Base-by-base conservation (phyloP, 345 rosid species). In the Zanthoxylum bungeanum region DNA sequence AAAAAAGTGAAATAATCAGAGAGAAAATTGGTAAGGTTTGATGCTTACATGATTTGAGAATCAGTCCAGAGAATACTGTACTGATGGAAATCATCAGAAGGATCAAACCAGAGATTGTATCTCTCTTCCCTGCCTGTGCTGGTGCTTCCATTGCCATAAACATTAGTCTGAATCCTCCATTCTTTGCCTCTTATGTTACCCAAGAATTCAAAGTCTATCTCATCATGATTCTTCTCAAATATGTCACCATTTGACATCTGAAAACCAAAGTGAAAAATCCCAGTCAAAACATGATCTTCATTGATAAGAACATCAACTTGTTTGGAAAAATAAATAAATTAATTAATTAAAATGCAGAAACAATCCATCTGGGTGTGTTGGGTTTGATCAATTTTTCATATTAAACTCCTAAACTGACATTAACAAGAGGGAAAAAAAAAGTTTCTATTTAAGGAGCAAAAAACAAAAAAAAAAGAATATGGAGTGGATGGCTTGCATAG, bases 161-260 rank as follows among this genome's bases (percentile, higher is more conserved):
- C 67, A 50, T 95, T 95, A 49, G 99, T 95, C 83, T 95, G 99
- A 82, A 95, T 86, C 87, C 99, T 95, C 99, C 99, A 95, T 51
- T 95, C 90, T 79, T 87, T 92, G 68, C 98, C 99, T 86, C 98
- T 91, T 24, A 95, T 92, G 79, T 95, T 95, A 2, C 99, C 99
- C 81, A 95, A 76, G 82, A 95, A 95, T 85, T 95, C 98, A 68
- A 95, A 95, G 83, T 95, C 99, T 28, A 95, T 95, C 76, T 95
- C 99, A 72, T 95, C 99, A 47, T 95, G 99, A 75, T 91, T 95
- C 85, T 87, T 95, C 91, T 89, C 88, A 68, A 83, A 95, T 36
- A 81, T 85, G 71, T 94, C 98, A 36, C 98, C 98, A 81, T 94
- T 94, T 11, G 98, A 94, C 96, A 92, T 90, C 98, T 95, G 85